Evolutionary conservation across 352 stramenopile genomes (phyloP).

Genomic region (Pythium monospermum): DNA sequence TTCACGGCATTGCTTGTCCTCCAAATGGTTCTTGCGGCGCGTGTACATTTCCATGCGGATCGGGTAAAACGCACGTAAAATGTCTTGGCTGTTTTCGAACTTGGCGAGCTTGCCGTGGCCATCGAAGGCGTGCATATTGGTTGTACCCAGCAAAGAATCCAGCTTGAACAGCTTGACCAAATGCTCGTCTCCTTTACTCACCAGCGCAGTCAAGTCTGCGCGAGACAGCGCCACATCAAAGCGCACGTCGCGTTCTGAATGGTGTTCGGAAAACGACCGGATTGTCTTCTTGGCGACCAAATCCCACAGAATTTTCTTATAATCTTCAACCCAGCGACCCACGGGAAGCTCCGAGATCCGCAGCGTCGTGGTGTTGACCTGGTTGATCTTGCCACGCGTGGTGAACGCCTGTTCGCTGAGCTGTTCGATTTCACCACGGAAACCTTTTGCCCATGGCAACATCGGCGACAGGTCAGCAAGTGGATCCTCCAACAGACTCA

Average conservation of each 20-base stretch:
- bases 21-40: constrained; percentile 75
- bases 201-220: constrained; percentile 78
- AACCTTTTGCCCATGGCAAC: constrained; percentile 95
- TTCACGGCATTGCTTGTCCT: constrained; percentile 80
- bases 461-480: constrained; percentile 71
- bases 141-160: constrained; percentile 90
- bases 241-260: constrained; percentile 90
- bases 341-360: constrained; percentile 97
- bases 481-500: constrained; percentile 62
- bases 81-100: constrained; percentile 86
- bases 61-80: constrained; percentile 93
- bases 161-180: constrained; percentile 94
- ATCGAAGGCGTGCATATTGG: constrained; percentile 98
- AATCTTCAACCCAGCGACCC: constrained; percentile 98
- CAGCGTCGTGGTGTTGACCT: constrained; percentile 91
- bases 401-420: constrained; percentile 63
- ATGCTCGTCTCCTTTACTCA: constrained; percentile 31
- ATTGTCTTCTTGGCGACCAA: constrained; percentile 85
- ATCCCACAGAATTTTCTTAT: constrained; percentile 96
- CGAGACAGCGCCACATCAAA: constrained; percentile 72
- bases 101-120: constrained; percentile 87
- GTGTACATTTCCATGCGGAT: constrained; percentile 89
- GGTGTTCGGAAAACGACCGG: constrained; percentile 94
- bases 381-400: constrained; percentile 62
- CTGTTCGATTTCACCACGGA: constrained; percentile 87